Percentiles rank a stretch among this genome's conserved stretches.
Evolutionary conservation across 2,329 filamentous ascomycete species (phyloP).

Genomic region (Bipolaris zeicola): DNA sequence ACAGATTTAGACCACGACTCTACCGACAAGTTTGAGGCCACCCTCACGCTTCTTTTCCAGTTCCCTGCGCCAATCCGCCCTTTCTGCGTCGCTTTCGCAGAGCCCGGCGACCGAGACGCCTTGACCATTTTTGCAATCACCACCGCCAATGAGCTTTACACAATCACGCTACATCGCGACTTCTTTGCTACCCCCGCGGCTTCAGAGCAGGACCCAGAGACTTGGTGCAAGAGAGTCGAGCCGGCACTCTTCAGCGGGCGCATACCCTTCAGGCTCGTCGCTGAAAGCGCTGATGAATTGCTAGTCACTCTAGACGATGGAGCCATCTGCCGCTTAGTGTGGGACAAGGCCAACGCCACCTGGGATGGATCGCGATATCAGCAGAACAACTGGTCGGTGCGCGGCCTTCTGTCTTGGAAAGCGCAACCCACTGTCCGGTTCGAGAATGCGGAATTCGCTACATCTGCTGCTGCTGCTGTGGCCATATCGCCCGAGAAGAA

Average conservation of each 20-base stretch:
- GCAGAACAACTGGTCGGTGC: conserved; percentile 70
- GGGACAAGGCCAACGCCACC: conserved; percentile 36
- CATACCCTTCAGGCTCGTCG: conserved; percentile 78
- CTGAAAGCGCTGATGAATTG: conserved; percentile 73
- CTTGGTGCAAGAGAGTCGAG: conserved; percentile 75
- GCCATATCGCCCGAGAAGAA: conserved; percentile 54
- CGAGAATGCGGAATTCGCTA: conserved; percentile 65
- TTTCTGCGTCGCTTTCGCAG: conserved; percentile 81
- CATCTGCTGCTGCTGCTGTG: conserved; percentile 69
- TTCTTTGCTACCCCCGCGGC: conserved; percentile 74
- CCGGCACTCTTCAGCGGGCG: conserved; percentile 79
- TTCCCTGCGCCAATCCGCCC: conserved; percentile 76
- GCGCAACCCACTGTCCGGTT: conserved; percentile 67
- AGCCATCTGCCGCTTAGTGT: conserved; percentile 67
- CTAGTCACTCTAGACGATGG: conserved; percentile 83
- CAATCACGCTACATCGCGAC: conserved; percentile 80
- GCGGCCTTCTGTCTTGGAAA: conserved; percentile 69
- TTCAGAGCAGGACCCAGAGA: conserved; percentile 73
- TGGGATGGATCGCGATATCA: conserved; percentile 79
- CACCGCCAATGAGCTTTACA: conserved; percentile 78
- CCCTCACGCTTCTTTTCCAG: conserved; percentile 75
- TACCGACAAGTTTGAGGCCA: conserved; percentile 68
- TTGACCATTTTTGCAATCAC: conserved; percentile 82
- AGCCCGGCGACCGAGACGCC: conserved; percentile 76
- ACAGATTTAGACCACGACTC: conserved; percentile 76